Evolutionary conservation across 208 protist genomes (phyloP), one percentile per base, ranked within the genome.

Genomic region (Trypanosoma melophagium): DNA sequence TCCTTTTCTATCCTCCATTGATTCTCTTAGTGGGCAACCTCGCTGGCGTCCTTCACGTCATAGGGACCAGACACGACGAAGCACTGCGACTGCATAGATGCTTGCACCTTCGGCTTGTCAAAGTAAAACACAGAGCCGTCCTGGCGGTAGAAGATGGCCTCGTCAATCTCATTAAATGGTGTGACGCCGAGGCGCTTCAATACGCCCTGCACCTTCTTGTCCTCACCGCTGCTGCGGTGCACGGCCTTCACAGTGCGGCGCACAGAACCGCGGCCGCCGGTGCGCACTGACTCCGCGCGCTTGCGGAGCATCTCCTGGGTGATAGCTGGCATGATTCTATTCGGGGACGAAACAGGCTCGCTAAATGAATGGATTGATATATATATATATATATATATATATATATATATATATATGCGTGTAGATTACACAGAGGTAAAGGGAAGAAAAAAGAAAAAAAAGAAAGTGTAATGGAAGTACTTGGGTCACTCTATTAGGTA

Each of bases 61-160:
- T 92, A 92, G 62, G 90, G 79, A 52, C 98, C 98, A 44, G 84
- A 94, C 57, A 99, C 91, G 38, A 99, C 97, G 75, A 98, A 99
- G 78, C 97, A 99, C 79, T 98, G 97, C 50, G 91, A 87, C 63
- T 94, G 92, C 85, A 98, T 97, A 61, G 91, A 95, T 52, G 97
- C 95, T 81, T 99, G 94, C 52, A 99, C 96, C 76, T 97, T 98
- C 61, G 98, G 98, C 82, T 99, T 98, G 54, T 79, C 80, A 89
- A 99, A 99, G 87, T 97, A 96, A 60, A 98, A 92, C 61, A 97
- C 88, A 45, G 80, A 94, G 60, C 97, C 97, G 74, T 99, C 96
- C 62, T 97, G 83, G 84, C 96, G 97, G 92, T 99, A 98, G 60
- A 99, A 87, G 60, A 99, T 93, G 44, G 97, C 98, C 83, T 98